phyloP scores from a whole-genome alignment of 2,329 filamentous ascomycete genomes.

The Aspergillus jensenii region DNA sequence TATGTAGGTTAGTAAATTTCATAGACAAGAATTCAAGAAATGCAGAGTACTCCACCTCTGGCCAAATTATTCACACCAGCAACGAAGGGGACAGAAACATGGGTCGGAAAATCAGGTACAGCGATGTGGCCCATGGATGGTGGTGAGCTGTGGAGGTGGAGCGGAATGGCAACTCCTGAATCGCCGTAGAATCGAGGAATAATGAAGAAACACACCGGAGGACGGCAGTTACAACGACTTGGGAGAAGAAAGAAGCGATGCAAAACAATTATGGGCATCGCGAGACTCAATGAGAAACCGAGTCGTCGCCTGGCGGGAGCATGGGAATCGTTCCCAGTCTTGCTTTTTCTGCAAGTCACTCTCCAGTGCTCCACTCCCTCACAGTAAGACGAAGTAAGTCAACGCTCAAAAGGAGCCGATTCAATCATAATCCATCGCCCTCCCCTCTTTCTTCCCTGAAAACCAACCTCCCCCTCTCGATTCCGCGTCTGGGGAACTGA shows the following conservation, averaged over 20 bases:
- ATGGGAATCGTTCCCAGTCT: not conserved
- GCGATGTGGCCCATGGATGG: not conserved
- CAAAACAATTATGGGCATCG: no score
- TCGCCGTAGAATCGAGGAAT: no score
- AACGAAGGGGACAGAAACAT: not conserved
- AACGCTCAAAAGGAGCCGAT: constrained; percentile 1
- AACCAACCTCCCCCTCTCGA: constrained; percentile 6
- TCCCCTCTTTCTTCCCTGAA: constrained; percentile 12
- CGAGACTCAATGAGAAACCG: no score
- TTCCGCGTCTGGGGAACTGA: constrained; percentile 4
- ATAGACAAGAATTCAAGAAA: no score
- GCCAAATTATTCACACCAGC: not conserved
- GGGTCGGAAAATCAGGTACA: not conserved
- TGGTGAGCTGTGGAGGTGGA: not conserved
- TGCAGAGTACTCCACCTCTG: no score
- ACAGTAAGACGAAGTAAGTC: constrained; percentile 4
- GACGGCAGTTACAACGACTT: no score
- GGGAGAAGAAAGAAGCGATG: no score
- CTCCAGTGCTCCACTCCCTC: no score
- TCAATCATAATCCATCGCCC: not conserved
- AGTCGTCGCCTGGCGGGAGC: no score
- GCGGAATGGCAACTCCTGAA: not conserved
- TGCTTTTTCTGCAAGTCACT: no score
- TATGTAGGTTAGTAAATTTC: not conserved
- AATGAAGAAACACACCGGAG: no score